Base-by-base conservation (phyloP, 169 alveolate genomes). In the Cyclospora cayetanensis region DNA sequence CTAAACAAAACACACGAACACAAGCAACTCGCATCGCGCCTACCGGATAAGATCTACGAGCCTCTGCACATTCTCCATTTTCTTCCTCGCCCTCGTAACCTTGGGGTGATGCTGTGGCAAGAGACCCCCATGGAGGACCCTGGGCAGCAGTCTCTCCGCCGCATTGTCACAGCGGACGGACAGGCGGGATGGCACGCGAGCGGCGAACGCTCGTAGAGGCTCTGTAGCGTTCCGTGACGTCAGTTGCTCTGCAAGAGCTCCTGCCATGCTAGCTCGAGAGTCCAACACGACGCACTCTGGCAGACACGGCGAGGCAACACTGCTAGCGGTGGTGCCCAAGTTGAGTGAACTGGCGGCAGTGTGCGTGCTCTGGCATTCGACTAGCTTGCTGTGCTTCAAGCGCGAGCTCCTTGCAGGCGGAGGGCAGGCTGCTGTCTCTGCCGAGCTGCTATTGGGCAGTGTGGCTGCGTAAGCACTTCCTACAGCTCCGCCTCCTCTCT, bases 81-180 rank as follows among this genome's bases (percentile, higher is more conserved):
- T n/a, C n/a, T n/a, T n/a, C n/a, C n/a, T n/a, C n/a, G n/a, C n/a
- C n/a, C n/a, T n/a, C n/a, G n/a, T n/a, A n/a, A n/a, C n/a, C n/a
- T n/a, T n/a, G n/a, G n/a, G n/a, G n/a, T n/a, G n/a, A n/a, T n/a
- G n/a, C n/a, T n/a, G n/a, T n/a, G n/a, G n/a, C 12, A 60, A 18
- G n/a, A 60, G 72, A 29, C 72, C 72, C 34, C 72, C 72, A 4
- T n/a, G 20, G 11, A 60, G 72, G 7, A 29, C 72, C 7, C 29
- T 4, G n/a, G 72, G 72, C 76, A 65, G 76, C 76, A 65, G 76
- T 41, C 76, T 35, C 76, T 65, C 41, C 37, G 76, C 76, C 31
- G 76, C 76, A 25, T 9, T 65, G 76, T 65, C 76, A 41, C 76
- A n/a, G 39, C 76, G 76, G n/a, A 65, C 39, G 15, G 41, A 25